Evolutionary conservation across 2,329 filamentous ascomycete genomes (phyloP).

Genomic region (Leptographium radiaticola): DNA sequence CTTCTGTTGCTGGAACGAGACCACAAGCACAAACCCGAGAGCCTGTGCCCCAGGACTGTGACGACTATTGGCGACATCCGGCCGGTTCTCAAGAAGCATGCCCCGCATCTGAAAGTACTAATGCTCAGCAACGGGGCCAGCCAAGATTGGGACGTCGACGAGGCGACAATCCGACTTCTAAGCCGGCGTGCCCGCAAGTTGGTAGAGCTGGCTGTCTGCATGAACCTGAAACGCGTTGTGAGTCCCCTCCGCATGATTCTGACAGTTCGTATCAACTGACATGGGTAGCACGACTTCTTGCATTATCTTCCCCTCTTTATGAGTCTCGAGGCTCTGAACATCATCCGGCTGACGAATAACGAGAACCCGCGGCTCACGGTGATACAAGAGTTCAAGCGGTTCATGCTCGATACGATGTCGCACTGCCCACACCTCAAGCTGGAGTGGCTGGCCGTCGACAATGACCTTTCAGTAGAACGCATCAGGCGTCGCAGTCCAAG

Average conservation of each 20-base stretch:
- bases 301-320: slow-evolving; percentile 39
- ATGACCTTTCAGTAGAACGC: slow-evolving; percentile 32
- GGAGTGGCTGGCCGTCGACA: slow-evolving; percentile 45
- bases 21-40: slow-evolving; percentile 36
- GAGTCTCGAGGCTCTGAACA: slow-evolving; percentile 41
- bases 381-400: slow-evolving; percentile 42
- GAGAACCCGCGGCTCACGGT: slow-evolving; percentile 44
- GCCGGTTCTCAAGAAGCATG: slow-evolving; percentile 44
- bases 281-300: slow-evolving; percentile 39
- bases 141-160: slow-evolving; percentile 42
- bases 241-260: slow-evolving; percentile 15
- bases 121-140: slow-evolving; percentile 46
- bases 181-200: slow-evolving; percentile 35
- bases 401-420: slow-evolving; percentile 43
- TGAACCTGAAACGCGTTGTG: slow-evolving; percentile 42
- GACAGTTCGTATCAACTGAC: neutral
- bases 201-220: slow-evolving; percentile 41
- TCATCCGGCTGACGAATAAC: slow-evolving; percentile 35
- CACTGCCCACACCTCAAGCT: slow-evolving; percentile 42
- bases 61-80: slow-evolving; percentile 46
- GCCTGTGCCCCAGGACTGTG: slow-evolving; percentile 35
- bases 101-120: slow-evolving; percentile 37
- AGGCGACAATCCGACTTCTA: slow-evolving; percentile 40
- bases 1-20: slow-evolving; percentile 45
- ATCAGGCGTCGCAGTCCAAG: slow-evolving; percentile 26